phyloP scores from a whole-genome alignment of 2,329 filamentous ascomycete genomes.

The Ophiostoma tasmaniense region DNA sequence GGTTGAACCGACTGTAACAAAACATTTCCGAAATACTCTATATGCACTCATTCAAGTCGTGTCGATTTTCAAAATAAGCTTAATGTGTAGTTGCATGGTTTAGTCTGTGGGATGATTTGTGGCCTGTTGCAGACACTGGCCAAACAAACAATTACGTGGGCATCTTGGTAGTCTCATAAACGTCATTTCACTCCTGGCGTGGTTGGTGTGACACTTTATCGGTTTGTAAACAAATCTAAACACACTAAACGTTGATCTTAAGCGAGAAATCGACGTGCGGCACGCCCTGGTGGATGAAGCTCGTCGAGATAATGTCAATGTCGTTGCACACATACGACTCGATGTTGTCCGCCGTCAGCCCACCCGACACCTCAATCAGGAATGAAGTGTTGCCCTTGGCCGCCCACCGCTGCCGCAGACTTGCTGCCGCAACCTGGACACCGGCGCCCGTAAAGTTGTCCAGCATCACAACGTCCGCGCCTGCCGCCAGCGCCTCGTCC shows the following conservation, averaged over 20 bases:
- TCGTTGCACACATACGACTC: slow-evolving; percentile 73
- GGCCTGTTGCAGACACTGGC: background rate
- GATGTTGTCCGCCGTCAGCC: slow-evolving; percentile 78
- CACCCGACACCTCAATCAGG: slow-evolving; percentile 86
- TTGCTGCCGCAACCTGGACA: slow-evolving; percentile 63
- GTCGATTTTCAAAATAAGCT: background rate
- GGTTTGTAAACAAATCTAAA: background rate
- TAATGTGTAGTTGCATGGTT: background rate
- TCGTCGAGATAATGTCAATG: slow-evolving; percentile 92
- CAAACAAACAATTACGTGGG: background rate
- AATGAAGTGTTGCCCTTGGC: slow-evolving; percentile 55
- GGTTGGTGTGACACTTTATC: no score
- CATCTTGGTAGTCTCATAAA: background rate
- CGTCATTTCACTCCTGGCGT: background rate
- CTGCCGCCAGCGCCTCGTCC: slow-evolving; percentile 80
- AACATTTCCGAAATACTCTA: background rate
- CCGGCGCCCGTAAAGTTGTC: slow-evolving; percentile 86
- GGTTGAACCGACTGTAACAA: background rate
- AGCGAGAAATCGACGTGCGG: slow-evolving; percentile 92
- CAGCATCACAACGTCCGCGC: slow-evolving; percentile 93
- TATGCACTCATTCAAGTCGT: background rate
- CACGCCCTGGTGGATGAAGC: slow-evolving; percentile 92
- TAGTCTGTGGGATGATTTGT: background rate
- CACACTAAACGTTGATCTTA: slow-evolving; percentile 54
- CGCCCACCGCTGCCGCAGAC: slow-evolving; percentile 72